Evolutionary conservation across 805 yeast species (phyloP), one percentile per base, ranked within the genome.

Genomic region (Candida cerambycidarum): DNA sequence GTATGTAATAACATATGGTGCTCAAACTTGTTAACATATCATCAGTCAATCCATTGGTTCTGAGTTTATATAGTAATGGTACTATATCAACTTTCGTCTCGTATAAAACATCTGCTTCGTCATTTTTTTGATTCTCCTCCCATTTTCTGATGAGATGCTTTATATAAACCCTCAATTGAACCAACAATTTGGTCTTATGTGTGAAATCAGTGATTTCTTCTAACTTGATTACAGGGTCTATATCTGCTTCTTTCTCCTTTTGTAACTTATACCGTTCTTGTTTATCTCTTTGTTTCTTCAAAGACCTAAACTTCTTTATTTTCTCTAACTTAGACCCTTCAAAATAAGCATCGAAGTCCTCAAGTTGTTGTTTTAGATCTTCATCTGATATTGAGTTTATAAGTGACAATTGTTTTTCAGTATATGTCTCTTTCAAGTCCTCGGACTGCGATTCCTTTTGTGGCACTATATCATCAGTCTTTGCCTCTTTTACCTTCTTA

Each of bases 1-100:
- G 95, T n/a, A 85, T 42, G 52, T 82, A 73, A 48, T 75, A 70
- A 7, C 83, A 51, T 1, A 85, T 75, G 0, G 87, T 82, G 3
- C 81, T 65, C 24, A 89, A 61, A 0, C 85, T 75, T 0, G 75
- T 74, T 32, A 79, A 58, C 54, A 72, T 65, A 28, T 76, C 77
- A 7, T 58, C 52, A 21, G 72, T 67, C 5, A 88, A 48, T 37
- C 55, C 62, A 15, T 52, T 47, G 34, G 57, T 54, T 10, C 75
- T 51, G 14, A 70, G 56, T 42, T 62, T 65, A 50, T 69, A 68
- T 29, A 70, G 67, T 15, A 89, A 67, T 45, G 69, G 64, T 2
- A 80, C 78, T 29, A 88, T 56, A 76, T 69, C 73, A 18, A 53
- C 48, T 46, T 69, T 70, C 10, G 73, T 64, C 43, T 70, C 73